Conservation (phyloP, 2,329 filamentous ascomycete genomes). For the Cladosporium cucumerinum region DNA sequence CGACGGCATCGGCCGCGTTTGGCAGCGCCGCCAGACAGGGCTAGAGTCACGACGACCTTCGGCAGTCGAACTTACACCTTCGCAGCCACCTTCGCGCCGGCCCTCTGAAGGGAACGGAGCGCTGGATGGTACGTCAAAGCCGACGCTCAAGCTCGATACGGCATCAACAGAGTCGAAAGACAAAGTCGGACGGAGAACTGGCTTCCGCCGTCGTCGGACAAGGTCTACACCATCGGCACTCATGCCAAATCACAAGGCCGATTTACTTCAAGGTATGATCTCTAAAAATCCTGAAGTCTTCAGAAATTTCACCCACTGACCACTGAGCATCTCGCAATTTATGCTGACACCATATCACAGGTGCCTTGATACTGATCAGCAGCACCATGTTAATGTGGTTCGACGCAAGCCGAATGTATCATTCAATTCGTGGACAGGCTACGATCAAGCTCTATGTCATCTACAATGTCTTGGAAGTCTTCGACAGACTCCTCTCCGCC, state of each 20-base stretch:
- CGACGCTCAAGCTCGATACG: conserved; percentile 7
- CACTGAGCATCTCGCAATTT: too few species aligned
- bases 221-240: conserved; percentile 83
- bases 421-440: conserved; percentile 91
- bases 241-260: conserved; percentile 87
- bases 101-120: not conserved
- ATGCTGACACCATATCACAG: too few species aligned
- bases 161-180: not conserved
- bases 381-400: conserved; percentile 83
- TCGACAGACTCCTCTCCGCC: conserved; percentile 83
- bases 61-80: not conserved
- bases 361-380: conserved; percentile 76
- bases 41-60: conserved; percentile 8
- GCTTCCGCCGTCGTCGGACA: conserved; percentile 63
- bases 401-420: conserved; percentile 96
- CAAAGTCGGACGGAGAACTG: conserved; percentile 25
- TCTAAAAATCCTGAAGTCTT: too few species aligned
- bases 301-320: too few species aligned
- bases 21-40: conserved; percentile 46
- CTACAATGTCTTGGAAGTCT: conserved; percentile 93
- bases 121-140: not conserved
- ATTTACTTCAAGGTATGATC: conserved; percentile 79
- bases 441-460: conserved; percentile 99
- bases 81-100: conserved; percentile 9
- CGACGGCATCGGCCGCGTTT: conserved; percentile 73